Conservation (phyloP, 805 yeast genomes). For the Lachancea kluyveri region DNA sequence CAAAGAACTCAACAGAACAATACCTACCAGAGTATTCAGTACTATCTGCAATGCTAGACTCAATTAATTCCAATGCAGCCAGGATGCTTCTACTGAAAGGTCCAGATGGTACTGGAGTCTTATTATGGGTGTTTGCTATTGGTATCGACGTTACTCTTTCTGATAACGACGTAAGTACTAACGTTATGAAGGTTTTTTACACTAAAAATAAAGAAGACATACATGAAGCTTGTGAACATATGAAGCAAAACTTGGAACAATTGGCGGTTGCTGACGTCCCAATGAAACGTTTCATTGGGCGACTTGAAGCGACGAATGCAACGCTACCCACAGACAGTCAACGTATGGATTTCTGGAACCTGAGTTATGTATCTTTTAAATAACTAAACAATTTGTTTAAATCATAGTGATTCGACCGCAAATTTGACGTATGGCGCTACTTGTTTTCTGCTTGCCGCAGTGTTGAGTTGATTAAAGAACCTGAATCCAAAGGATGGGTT, state of each 20-base stretch:
- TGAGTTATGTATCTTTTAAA: slow-evolving; percentile 14
- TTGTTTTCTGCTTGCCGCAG: slow-evolving; percentile 73
- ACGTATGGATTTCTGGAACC: slow-evolving; percentile 18
- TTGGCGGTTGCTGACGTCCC: slow-evolving; percentile 11
- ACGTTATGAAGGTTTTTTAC: slow-evolving; percentile 24
- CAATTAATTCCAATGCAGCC: slow-evolving; percentile 18
- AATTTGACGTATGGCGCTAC: slow-evolving; percentile 57
- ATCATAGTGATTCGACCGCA: slow-evolving; percentile 1
- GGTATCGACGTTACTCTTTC: slow-evolving; percentile 17
- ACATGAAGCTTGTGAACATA: not conserved
- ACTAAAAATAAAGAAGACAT: slow-evolving; percentile 4
- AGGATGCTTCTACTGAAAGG: slow-evolving; percentile 18
- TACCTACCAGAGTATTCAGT: slow-evolving; percentile 21
- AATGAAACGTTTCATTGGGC: slow-evolving; percentile 11
- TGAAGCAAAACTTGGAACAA: slow-evolving; percentile 18
- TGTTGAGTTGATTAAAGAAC: slow-evolving; percentile 44
- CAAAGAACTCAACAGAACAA: slow-evolving; percentile 1
- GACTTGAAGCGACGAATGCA: slow-evolving; percentile 9
- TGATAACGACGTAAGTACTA: slow-evolving; percentile 4
- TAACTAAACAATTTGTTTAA: not conserved
- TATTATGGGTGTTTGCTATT: slow-evolving; percentile 26
- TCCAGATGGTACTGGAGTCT: slow-evolving; percentile 3
- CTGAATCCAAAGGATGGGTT: slow-evolving; percentile 1
- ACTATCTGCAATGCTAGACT: slow-evolving; percentile 17
- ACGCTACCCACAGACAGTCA: slow-evolving; percentile 12